Evolutionary conservation across 352 stramenopile genomes (phyloP).

Genomic region (Phytophthora kernoviae): DNA sequence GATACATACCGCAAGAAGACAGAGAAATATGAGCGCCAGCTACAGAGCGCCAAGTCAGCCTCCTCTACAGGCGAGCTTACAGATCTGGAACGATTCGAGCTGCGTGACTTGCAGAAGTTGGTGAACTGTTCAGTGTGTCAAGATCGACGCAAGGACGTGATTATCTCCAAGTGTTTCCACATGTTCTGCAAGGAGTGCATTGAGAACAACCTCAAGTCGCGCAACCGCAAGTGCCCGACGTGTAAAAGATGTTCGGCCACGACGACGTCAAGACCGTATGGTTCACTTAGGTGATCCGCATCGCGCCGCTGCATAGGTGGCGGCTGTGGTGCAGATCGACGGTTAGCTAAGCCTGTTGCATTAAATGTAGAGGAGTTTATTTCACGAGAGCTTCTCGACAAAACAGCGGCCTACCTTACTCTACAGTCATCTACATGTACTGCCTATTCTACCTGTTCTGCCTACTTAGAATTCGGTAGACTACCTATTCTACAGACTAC

Average conservation of each 20-base stretch:
- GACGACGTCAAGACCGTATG: conserved; percentile 88
- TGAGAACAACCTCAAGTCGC: conserved; percentile 87
- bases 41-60: conserved; percentile 42
- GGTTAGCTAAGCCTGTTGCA: background rate
- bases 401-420: background rate
- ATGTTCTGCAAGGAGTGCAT: conserved; percentile 91
- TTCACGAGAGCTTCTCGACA: background rate
- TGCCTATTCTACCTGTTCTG: background rate
- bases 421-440: too few relatives aligned
- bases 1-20: conserved; percentile 57
- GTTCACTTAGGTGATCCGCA: conserved; percentile 61
- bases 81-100: conserved; percentile 80
- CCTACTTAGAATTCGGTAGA: too few relatives aligned
- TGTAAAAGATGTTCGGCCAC: conserved; percentile 93
- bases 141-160: conserved; percentile 84
- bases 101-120: conserved; percentile 82
- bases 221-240: conserved; percentile 89
- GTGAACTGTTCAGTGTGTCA: conserved; percentile 88
- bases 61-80: conserved; percentile 47
- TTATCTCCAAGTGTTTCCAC: conserved; percentile 89
- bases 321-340: background rate
- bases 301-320: background rate
- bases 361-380: conserved; percentile 1
- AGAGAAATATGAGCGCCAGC: conserved; percentile 48
- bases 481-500: too few relatives aligned